Evolutionary conservation across 805 yeast species (phyloP), one percentile per base, ranked within the genome.

Genomic region (Nematodospora valgi): DNA sequence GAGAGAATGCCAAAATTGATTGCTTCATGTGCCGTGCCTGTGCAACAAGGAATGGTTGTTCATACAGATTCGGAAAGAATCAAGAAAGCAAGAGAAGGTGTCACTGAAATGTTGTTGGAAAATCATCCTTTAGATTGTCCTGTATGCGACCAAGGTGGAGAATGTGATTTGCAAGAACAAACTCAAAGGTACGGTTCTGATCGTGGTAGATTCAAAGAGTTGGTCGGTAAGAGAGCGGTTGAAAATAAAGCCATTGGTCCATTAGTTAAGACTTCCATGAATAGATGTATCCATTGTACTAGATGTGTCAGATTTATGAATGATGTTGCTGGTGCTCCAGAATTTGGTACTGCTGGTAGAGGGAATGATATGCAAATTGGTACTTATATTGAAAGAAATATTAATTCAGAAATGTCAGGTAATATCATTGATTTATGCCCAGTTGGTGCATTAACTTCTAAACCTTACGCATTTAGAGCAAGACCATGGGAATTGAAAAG

Each of bases 101-200:
- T 86, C 49, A 86, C 94, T 28, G 95, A 86, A 64, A 83, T 86
- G 80, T 66, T 86, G 43, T 72, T 86, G 45, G 86, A 86, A 48
- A 86, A 86, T 70, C 95, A 86, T 68, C 95, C 95, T 15, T 72
- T 86, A 55, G 95, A 86, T 67, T 86, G 95, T 65, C 95, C 95
- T 16, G 82, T 86, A 37, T 86, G 95, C 63, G 95, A 86, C 64
- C 95, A 86, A 64, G 95, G 95, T 64, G 95, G 95, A 46, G 95
- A 86, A 62, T 86, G 95, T 70, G 95, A 86, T 58, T 73, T 86
- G 49, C 95, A 86, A 67, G 95, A 86, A 56, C 95, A 86, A 68
- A 71, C 86, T 13, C 67, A 80, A 55, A 75, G 93, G 57, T 83
- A 83, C 56, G 95, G 95, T 40, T 64, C 83, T 35, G 95, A 86